phyloP scores from a whole-genome alignment of 192 early-diverging fungal species.

The Thoreauomyces humboldtii region DNA sequence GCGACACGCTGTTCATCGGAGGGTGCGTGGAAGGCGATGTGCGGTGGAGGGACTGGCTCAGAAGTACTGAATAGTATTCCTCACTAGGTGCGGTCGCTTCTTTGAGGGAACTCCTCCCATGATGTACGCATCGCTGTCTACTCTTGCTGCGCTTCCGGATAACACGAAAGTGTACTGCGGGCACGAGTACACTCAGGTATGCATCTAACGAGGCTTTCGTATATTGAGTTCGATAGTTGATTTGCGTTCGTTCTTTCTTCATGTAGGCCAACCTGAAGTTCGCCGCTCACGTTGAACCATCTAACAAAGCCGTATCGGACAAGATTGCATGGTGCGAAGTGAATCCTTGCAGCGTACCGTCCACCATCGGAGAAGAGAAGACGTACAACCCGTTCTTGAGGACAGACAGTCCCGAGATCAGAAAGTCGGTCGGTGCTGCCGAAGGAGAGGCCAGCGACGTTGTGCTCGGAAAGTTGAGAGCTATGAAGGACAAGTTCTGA shows the following conservation, averaged over 20 bases:
- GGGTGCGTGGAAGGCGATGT: conserved; percentile 15
- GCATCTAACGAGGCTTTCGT: too few relatives aligned
- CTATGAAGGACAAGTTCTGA: conserved; percentile 69
- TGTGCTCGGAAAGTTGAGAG: conserved; percentile 73
- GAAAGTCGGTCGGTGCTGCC: conserved; percentile 17
- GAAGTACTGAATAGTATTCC: background rate
- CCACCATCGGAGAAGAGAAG: conserved; percentile 85
- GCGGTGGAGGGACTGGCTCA: background rate
- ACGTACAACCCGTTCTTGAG: conserved; percentile 89
- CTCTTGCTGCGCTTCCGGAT: conserved; percentile 65
- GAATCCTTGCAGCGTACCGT: conserved; percentile 69
- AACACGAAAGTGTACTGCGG: conserved; percentile 89
- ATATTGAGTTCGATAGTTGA: too few relatives aligned
- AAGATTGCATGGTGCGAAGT: conserved; percentile 63
- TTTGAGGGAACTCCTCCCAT: conserved; percentile 87
- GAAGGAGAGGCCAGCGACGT: conserved; percentile 39
- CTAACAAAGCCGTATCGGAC: conserved; percentile 63
- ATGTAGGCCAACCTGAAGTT: conserved; percentile 60
- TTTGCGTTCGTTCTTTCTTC: background rate
- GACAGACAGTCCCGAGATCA: conserved; percentile 44
- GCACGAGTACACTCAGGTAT: conserved; percentile 85
- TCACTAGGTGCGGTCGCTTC: conserved; percentile 73
- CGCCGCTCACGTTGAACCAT: conserved; percentile 73
- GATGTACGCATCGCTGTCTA: conserved; percentile 78
- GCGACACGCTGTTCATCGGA: conserved; percentile 79